These are phyloP conservation scores for Fusarium humuli DNA, from an alignment of 2,329 filamentous ascomycete genomes.

Conservation along the genomic window DNA sequence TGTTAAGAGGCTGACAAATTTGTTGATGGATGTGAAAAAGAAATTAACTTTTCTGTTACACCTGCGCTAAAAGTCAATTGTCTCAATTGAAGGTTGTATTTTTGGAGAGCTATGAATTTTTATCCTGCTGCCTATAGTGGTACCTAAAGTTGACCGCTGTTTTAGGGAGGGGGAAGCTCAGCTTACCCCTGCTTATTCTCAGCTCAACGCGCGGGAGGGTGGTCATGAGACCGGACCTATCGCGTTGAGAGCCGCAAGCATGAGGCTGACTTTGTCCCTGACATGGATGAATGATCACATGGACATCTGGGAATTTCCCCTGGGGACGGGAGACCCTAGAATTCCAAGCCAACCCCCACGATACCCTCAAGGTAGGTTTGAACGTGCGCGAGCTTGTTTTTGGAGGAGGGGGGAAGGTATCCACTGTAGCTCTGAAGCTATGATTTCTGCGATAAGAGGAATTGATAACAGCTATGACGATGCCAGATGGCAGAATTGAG, in stretches of 20 bases:
- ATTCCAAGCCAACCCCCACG: constrained; percentile 18
- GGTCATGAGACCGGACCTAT: constrained; percentile 25
- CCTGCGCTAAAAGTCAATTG: background rate
- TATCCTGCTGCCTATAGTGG: constrained; percentile 25
- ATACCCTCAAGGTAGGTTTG: constrained; percentile 22
- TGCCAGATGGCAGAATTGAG: background rate
- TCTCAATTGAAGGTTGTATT: background rate
- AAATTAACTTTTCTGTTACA: background rate
- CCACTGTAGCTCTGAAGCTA: constrained; percentile 26
- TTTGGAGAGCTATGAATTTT: background rate
- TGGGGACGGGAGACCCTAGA: background rate
- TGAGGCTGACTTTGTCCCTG: constrained; percentile 34
- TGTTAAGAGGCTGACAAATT: background rate
- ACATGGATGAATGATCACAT: constrained; percentile 27
- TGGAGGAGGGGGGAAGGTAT: background rate
- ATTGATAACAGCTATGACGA: constrained; percentile 14
- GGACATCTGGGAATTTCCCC: constrained; percentile 10
- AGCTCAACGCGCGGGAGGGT: constrained; percentile 13
- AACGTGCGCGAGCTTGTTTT: constrained; percentile 15
- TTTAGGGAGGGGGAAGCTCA: constrained; percentile 16
- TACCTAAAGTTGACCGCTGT: constrained; percentile 25
- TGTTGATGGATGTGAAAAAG: background rate
- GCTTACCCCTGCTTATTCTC: constrained; percentile 31
- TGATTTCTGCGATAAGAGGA: constrained; percentile 6
- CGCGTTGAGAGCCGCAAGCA: constrained; percentile 18